Evolutionary conservation across 202 grass and related monocot genomes (phyloP), one percentile per base, ranked within the genome.

Genomic region (Panicum hallii): DNA sequence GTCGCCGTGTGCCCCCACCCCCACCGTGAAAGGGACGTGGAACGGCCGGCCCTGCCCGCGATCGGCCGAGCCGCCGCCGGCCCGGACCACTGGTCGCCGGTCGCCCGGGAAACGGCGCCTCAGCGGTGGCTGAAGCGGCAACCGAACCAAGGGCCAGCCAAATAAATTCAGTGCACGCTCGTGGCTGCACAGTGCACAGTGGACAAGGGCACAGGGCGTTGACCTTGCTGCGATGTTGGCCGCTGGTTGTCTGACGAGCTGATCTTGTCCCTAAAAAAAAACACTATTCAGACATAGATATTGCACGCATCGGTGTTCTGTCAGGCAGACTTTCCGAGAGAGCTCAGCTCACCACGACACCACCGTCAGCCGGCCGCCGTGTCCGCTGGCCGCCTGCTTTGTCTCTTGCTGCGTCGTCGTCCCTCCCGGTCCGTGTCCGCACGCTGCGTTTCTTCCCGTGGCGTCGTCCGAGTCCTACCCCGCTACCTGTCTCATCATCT

Each of bases 391-490:
- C 32, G 32, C 32, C 10, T 9, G 22, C 57, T 4, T 63, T 63
- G 60, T 61, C 57, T 61, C 22, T 61, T 61, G 57, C 57, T 11
- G 57, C 57, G 57, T 28, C 56, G 2, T 2, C 17, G 2, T 2
- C 17, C 52, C 9, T 11, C 4, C n/a, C 56, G 9, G 26, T 26
- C 56, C 56, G 56, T 60, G n/a, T 66, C 64, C 64, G 64, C 36
- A 67, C 64, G 63, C 64, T 67, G 64, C 16, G 38, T 20, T 67
- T 42, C 63, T 17, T 40, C 63, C 19, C 66, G 19, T 44, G 11
- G 15, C 70, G 26, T 68, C 75, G 87, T 84, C 79, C 63, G 30
- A 78, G 17, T 69, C 42, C 20, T 70, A 32, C 26, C 26, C 26
- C 26, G 26, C 26, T 26, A 26, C 26, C 26, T 26, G 0, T 26